Conservation (phyloP, 257 asterid genomes). For the Solanum sitiens region DNA sequence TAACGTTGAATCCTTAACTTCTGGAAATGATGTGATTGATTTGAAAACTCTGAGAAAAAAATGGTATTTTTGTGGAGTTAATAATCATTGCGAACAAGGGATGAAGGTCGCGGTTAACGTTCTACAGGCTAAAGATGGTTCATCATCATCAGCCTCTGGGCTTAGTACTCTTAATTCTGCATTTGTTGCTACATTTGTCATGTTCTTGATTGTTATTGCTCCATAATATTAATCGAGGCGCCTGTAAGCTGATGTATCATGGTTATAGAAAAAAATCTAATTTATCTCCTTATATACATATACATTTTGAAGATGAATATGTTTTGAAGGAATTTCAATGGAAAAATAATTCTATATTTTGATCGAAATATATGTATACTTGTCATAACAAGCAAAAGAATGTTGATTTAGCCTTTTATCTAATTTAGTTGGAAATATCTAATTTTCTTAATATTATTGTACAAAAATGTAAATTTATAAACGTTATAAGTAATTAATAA, state of each 20-base stretch:
- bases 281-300: neutral
- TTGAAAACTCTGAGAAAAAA: conserved; percentile 16
- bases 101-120: conserved; percentile 24
- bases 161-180: neutral
- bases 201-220: neutral
- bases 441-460: neutral
- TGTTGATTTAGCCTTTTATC: neutral
- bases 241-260: neutral
- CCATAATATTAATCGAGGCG: neutral
- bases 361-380: neutral
- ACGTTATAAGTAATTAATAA: neutral
- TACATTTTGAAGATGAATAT: neutral
- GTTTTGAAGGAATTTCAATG: neutral
- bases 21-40: conserved; percentile 14
- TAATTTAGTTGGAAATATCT: neutral
- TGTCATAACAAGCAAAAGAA: neutral
- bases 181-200: neutral
- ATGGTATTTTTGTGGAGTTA: conserved; percentile 31
- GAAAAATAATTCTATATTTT: neutral
- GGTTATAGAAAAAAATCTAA: neutral
- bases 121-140: neutral
- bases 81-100: conserved; percentile 11
- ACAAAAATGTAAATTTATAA: neutral
- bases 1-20: neutral
- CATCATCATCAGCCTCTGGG: neutral